Conservation (phyloP, 2,329 filamentous ascomycete genomes). For the Chalaropsis thielavioides region DNA sequence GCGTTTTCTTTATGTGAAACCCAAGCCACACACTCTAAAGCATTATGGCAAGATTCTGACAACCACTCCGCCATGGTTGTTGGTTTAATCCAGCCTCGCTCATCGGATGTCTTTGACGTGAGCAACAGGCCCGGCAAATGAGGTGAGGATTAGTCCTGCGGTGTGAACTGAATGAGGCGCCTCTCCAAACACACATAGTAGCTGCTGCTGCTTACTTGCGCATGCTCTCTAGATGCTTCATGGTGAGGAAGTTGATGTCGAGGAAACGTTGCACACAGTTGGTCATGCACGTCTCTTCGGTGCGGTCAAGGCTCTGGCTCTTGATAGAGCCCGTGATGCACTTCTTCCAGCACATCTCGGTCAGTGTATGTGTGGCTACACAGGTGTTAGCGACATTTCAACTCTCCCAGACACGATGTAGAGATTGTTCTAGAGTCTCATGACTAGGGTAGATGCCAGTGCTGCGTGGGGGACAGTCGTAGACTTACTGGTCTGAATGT, state of each 20-base stretch:
- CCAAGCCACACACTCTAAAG: not conserved
- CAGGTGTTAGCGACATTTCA: not conserved
- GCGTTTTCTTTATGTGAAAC: not conserved
- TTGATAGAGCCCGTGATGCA: slow-evolving; percentile 67
- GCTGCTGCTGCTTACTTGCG: slow-evolving; percentile 21
- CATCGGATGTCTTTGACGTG: too few species aligned
- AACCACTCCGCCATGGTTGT: not conserved
- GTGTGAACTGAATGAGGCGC: not conserved
- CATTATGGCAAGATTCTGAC: not conserved
- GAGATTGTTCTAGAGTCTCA: too few species aligned
- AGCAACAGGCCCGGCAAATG: too few species aligned
- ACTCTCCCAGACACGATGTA: not conserved
- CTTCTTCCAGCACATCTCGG: slow-evolving; percentile 85
- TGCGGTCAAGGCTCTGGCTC: slow-evolving; percentile 54
- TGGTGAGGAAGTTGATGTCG: slow-evolving; percentile 72
- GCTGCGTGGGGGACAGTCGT: not conserved
- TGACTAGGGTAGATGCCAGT: not conserved
- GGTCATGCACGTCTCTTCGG: slow-evolving; percentile 68
- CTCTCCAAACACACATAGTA: not conserved
- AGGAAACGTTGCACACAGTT: slow-evolving; percentile 93
- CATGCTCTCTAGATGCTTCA: slow-evolving; percentile 64
- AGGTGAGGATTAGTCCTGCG: not conserved
- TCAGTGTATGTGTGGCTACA: slow-evolving; percentile 40
- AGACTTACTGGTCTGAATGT: slow-evolving; percentile 45
- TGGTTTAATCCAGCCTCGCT: too few species aligned